Evolutionary conservation across 2,329 filamentous ascomycete species (phyloP).

Genomic region (Pseudocercospora pini-densiflorae): DNA sequence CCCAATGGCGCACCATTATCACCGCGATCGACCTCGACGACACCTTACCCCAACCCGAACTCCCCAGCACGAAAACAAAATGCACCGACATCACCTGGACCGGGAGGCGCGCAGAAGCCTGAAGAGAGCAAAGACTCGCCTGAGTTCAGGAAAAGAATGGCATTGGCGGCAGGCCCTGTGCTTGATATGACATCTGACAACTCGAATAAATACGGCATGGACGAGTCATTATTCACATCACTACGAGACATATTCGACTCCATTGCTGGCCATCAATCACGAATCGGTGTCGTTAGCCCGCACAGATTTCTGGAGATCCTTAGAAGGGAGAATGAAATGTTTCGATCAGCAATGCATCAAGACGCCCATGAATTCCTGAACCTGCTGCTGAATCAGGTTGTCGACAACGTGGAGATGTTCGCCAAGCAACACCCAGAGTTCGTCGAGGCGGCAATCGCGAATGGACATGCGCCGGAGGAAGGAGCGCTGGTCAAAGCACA

Average conservation of each 20-base stretch:
- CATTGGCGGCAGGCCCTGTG: constrained; percentile 84
- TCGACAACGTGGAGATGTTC: constrained; percentile 90
- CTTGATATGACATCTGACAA: constrained; percentile 84
- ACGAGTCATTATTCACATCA: constrained; percentile 91
- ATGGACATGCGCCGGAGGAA: constrained; percentile 33
- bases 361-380: constrained; percentile 98
- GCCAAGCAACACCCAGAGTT: constrained; percentile 64
- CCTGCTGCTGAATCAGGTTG: constrained; percentile 91
- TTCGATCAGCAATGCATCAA: constrained; percentile 95
- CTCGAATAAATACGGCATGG: constrained; percentile 81
- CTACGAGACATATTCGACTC: constrained; percentile 96
- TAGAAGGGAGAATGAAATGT: constrained; percentile 95
- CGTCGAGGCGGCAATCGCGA: constrained; percentile 25
- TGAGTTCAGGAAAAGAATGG: constrained; percentile 98
- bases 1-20: constrained; percentile 35
- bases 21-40: constrained; percentile 43
- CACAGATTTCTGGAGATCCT: constrained; percentile 93
- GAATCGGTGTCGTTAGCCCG: constrained; percentile 89
- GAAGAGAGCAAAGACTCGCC: constrained; percentile 95
- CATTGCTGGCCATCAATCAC: constrained; percentile 77
- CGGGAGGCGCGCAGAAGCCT: constrained; percentile 65
- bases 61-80: constrained; percentile 52
- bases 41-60: constrained; percentile 40
- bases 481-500: constrained; percentile 23
- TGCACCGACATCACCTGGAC: constrained; percentile 59